These are phyloP conservation scores for Chrysoporthe deuterocubensis DNA, from an alignment of 2,329 filamentous ascomycete genomes.

Conservation along the genomic window DNA sequence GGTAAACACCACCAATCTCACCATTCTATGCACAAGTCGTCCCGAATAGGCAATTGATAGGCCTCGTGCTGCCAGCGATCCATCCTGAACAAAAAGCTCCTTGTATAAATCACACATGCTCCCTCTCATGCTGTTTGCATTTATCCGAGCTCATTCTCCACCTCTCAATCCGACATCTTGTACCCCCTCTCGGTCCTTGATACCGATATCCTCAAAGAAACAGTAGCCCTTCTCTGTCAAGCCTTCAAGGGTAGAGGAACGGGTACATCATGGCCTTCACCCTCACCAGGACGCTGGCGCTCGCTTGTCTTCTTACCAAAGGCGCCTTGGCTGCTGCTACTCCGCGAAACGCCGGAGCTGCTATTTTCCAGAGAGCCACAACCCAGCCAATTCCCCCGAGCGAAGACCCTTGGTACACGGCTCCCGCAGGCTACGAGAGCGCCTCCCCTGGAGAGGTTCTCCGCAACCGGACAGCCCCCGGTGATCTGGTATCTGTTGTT, in stretches of 20 bases:
- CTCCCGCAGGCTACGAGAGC: slow-evolving; percentile 12
- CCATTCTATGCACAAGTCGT: neutral
- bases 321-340: slow-evolving; percentile 7
- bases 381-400: slow-evolving; percentile 14
- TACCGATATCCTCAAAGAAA: neutral
- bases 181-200: neutral
- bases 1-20: slow-evolving; percentile 6
- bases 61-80: neutral
- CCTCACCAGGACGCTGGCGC: neutral
- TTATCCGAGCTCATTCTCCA: neutral
- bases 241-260: neutral
- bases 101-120: neutral
- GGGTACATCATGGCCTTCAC: neutral
- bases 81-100: neutral
- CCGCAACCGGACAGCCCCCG: slow-evolving; percentile 21
- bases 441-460: slow-evolving; percentile 14
- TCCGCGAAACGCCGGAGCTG: neutral
- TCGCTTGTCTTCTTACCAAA: slow-evolving; percentile 1
- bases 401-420: slow-evolving; percentile 23
- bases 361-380: neutral
- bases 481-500: neutral
- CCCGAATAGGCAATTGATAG: slow-evolving; percentile 12
- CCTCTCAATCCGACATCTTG: neutral
- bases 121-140: neutral
- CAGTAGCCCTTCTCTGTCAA: neutral